These are phyloP conservation scores for Podospora didyma DNA, from an alignment of 495 filamentous ascomycete species.

Conservation along the genomic window DNA sequence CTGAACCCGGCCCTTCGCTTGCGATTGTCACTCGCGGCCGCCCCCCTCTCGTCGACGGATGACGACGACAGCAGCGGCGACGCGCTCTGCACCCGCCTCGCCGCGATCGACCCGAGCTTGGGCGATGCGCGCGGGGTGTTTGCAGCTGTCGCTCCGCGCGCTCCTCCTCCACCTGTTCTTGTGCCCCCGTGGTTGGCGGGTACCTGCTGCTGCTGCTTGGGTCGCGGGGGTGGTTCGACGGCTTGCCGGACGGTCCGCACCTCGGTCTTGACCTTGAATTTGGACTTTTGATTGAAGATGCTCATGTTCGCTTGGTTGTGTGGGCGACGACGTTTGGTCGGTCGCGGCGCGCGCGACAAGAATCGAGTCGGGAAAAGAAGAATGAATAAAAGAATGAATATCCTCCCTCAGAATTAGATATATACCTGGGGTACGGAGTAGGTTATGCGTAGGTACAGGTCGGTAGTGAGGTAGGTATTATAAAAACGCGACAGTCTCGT, in stretches of 20 bases:
- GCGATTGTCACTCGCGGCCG: too few species aligned
- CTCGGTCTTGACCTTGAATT: conserved; percentile 31
- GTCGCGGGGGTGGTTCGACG: conserved; percentile 16
- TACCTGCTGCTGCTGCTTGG: background rate
- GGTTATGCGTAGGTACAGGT: too few species aligned
- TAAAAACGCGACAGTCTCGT: too few species aligned
- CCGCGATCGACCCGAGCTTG: conserved; percentile 6
- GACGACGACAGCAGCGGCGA: conserved; percentile 8
- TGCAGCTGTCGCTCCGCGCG: conserved; percentile 1
- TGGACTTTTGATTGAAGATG: conserved; percentile 36
- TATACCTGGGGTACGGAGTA: too few species aligned
- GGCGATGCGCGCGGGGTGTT: conserved; percentile 7
- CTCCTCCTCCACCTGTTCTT: background rate
- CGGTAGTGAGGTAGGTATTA: too few species aligned
- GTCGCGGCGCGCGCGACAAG: background rate
- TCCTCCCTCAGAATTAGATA: too few species aligned
- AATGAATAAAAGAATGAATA: too few species aligned
- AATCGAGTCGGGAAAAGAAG: too few species aligned
- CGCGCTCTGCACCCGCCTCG: conserved; percentile 5
- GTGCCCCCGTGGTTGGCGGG: background rate
- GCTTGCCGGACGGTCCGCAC: conserved; percentile 25
- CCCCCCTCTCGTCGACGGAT: background rate
- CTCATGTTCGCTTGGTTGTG: conserved; percentile 25
- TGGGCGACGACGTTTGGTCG: background rate
- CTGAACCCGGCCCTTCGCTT: conserved; percentile 19